A percentile compares a stretch with the other conserved stretches of the same genome.
Evolutionary conservation across 108 stramenopile species (phyloP).

Genomic region (Mediolabrus comicus): DNA sequence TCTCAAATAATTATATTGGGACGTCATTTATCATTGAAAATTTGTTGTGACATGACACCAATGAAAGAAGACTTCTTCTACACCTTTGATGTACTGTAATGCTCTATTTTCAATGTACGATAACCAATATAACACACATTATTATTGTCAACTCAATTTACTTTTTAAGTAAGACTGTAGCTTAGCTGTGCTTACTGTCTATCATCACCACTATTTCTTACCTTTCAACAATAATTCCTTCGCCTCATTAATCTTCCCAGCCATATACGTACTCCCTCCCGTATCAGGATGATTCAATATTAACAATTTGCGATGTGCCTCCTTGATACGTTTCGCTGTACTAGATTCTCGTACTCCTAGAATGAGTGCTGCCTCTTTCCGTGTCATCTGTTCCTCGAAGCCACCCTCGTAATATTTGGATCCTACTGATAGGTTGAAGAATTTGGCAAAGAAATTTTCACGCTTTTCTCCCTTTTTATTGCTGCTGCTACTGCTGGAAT

Average conservation of each 20-base stretch:
- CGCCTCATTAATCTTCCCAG: conserved; percentile 98
- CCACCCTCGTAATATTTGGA: conserved; percentile 96
- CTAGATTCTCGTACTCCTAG: conserved; percentile 95
- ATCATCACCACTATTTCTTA: conserved; percentile 37
- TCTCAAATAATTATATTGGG: background rate
- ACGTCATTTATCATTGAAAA: background rate
- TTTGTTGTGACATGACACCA: background rate
- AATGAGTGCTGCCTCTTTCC: conserved; percentile 96
- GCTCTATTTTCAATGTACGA: background rate
- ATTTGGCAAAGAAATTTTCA: conserved; percentile 81
- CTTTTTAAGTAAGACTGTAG: no score
- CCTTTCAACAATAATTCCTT: conserved; percentile 96
- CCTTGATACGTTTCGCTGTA: conserved; percentile 88
- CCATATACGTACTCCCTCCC: conserved; percentile 94
- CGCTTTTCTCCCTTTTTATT: conserved; percentile 27
- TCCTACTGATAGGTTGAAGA: conserved; percentile 78
- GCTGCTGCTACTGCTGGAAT: conserved; percentile 16
- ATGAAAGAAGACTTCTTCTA: background rate
- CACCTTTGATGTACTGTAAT: background rate
- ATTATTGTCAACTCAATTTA: background rate
- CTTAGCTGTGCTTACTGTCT: no score
- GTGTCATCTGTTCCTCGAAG: conserved; percentile 98
- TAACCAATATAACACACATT: background rate
- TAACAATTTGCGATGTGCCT: conserved; percentile 94
- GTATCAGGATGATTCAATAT: conserved; percentile 99